These are phyloP conservation scores for Diaporthe batatas DNA, from an alignment of 2,329 filamentous ascomycete genomes.

Conservation along the genomic window DNA sequence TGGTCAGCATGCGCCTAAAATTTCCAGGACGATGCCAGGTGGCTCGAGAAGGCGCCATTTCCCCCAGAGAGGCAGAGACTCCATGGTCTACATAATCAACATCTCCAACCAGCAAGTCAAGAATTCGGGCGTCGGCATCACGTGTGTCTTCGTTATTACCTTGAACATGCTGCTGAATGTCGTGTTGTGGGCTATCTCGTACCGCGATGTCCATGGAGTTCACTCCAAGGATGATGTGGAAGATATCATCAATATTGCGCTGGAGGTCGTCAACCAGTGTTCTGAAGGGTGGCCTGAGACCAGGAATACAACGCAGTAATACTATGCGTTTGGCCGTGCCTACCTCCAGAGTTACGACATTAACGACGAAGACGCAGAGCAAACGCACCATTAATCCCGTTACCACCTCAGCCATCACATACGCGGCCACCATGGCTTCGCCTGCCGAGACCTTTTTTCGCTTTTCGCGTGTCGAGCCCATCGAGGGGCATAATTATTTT, in stretches of 20 bases:
- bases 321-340: constrained; percentile 85
- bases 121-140: constrained; percentile 82
- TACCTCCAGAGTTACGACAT: constrained; percentile 90
- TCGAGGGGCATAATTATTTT: no score
- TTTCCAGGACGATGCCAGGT: no score
- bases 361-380: no score
- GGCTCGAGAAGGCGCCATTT: no score
- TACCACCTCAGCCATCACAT: no score
- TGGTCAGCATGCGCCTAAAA: no score
- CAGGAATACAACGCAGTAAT: constrained; percentile 84
- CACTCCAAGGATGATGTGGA: constrained; percentile 83
- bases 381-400: no score
- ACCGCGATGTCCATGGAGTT: constrained; percentile 81
- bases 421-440: no score
- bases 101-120: constrained; percentile 85
- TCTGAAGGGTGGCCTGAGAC: constrained; percentile 94
- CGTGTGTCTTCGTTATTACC: constrained; percentile 91
- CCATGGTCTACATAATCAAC: constrained; percentile 83
- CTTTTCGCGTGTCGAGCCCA: no score
- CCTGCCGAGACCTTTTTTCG: no score
- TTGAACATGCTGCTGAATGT: constrained; percentile 95
- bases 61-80: no score
- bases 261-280: constrained; percentile 84
- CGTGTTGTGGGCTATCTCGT: constrained; percentile 91
- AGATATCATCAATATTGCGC: constrained; percentile 77